These are phyloP conservation scores for Trichopus zeylanicus DNA, from an alignment of 116 monocot species.

Conservation along the genomic window DNA sequence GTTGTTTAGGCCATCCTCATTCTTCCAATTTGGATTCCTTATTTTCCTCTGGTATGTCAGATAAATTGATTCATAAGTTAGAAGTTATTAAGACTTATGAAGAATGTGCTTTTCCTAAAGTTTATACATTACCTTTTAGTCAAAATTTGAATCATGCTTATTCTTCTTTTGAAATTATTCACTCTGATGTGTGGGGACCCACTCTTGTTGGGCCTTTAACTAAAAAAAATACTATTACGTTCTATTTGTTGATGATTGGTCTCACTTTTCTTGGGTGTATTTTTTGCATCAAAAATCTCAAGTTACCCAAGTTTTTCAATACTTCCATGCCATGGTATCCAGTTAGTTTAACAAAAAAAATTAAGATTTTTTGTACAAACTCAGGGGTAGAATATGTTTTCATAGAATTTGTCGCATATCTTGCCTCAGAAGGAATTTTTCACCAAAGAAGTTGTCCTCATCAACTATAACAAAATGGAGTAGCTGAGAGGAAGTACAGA, in stretches of 20 bases:
- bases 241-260: conserved; percentile 21
- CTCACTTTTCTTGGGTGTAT: conserved; percentile 18
- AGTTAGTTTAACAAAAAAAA: no score
- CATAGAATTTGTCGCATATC: no score
- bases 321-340: no score
- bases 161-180: neutral
- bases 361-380: no score
- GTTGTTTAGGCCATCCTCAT: conserved; percentile 11
- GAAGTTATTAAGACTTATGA: conserved; percentile 13
- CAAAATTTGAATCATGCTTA: neutral
- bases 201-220: neutral
- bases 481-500: no score
- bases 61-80: neutral
- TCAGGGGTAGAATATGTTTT: no score
- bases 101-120: conserved; percentile 7
- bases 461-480: no score
- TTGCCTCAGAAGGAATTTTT: no score
- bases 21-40: conserved; percentile 9
- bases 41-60: conserved; percentile 2
- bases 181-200: conserved; percentile 11
- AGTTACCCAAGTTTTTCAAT: no score
- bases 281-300: conserved; percentile 5
- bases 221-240: conserved; percentile 15
- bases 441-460: no score
- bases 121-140: conserved; percentile 13